Percentiles rank a stretch among this genome's conserved stretches.
These are phyloP conservation scores for Penicillium sp. DNA, from an alignment of 2,329 filamentous ascomycete species.

Conservation along the genomic window DNA sequence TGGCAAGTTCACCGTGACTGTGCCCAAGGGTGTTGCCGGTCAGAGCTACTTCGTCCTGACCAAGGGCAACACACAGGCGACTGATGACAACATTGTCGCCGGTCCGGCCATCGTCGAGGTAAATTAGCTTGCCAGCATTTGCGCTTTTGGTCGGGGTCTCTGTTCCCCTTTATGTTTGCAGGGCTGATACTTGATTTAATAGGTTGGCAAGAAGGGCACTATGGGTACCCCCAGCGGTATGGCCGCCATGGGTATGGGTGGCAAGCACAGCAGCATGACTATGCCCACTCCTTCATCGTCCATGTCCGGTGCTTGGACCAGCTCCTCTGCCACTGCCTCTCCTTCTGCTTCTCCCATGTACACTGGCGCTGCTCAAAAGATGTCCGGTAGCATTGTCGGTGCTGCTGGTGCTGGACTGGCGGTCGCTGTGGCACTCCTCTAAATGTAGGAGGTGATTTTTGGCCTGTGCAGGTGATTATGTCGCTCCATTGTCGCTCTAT, in stretches of 20 bases:
- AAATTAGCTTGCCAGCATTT: slow-evolving; percentile 6
- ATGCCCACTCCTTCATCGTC: slow-evolving; percentile 3
- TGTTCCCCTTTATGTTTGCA: neutral
- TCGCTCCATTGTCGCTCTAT: too few relatives aligned
- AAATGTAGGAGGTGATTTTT: neutral
- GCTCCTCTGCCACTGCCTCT: neutral
- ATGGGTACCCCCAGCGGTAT: slow-evolving; percentile 5
- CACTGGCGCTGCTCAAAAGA: neutral
- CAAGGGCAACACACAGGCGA: slow-evolving; percentile 18
- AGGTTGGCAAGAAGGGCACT: slow-evolving; percentile 10
- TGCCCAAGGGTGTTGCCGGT: slow-evolving; percentile 27
- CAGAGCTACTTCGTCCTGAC: slow-evolving; percentile 35
- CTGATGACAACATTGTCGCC: slow-evolving; percentile 33
- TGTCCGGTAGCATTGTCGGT: neutral
- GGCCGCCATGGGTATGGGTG: slow-evolving; percentile 5
- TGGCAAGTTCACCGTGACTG: slow-evolving; percentile 22
- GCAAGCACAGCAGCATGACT: neutral
- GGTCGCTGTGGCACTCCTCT: neutral
- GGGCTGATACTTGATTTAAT: slow-evolving; percentile 6
- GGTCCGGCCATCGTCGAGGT: slow-evolving; percentile 37
- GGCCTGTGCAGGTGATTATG: neutral
- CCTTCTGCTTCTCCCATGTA: slow-evolving; percentile 7
- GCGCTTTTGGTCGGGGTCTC: neutral
- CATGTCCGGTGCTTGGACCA: slow-evolving; percentile 2
- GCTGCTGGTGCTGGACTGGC: neutral